Evolutionary conservation across 2,329 filamentous ascomycete genomes (phyloP), one percentile per base, ranked within the genome.

Genomic region (Fusarium xylarioides): DNA sequence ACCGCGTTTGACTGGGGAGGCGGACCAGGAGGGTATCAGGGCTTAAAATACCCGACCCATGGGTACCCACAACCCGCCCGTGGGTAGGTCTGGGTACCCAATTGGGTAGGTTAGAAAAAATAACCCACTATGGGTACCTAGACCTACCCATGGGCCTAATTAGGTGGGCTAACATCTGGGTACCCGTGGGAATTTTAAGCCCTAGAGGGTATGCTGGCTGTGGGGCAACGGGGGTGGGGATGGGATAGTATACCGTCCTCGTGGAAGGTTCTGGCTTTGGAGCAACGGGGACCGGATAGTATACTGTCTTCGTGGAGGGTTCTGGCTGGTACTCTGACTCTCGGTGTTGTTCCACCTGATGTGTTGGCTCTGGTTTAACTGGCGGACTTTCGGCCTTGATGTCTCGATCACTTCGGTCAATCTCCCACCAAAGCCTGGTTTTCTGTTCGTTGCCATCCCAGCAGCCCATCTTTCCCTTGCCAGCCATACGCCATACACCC

Each of bases 401-500:
- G 4, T 32, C 15, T 16, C 30, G 11, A 19, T 50, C 30, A 23
- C 47, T 50, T 23, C 30, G 30, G 30, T 32, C 30, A 23, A 50
- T 34, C 8, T 50, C 47, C 47, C 47, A 50, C 11, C 16, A 2
- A 50, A 50, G n/a, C 11, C 5, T 16, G 26, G 15, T 30, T 9
- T 7, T 11, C 0, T 3, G 3, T 4, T 30, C 10, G 4, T 2
- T 11, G 14, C 26, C 30, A 18, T 19, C 10, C 21, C 21, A 18
- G 30, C 47, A 50, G 10, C 7, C 7, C 30, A 34, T 34, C 16
- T 34, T 34, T 7, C 16, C 47, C 11, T 34, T 34, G 16, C 30
- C 47, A 34, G 30, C 11, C 47, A 50, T 23, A 23, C 47, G 47
- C n/a, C 11, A 18, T 5, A 34, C 21, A n/a, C 21, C 11, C 16